Evolutionary conservation across 192 early-diverging fungal genomes (phyloP), one percentile per base, ranked within the genome.

Genomic region (Cladochytrium replicatum): DNA sequence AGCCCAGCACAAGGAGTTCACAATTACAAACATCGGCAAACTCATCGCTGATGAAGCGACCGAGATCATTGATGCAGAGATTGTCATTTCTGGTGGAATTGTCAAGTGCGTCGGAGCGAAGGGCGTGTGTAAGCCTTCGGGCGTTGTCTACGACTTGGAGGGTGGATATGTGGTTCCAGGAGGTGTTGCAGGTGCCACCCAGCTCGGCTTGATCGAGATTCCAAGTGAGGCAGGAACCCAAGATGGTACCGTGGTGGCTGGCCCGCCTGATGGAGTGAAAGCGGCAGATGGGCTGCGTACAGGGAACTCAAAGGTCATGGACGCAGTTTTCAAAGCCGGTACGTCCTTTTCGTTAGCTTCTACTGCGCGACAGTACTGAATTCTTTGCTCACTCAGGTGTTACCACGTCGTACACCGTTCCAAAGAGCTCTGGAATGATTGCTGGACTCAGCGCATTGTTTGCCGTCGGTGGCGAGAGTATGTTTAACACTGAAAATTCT

Each of bases 121-220:
- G 17, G 19, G 45, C 39, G 47, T 41, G 0, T 75, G 72, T 42
- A 28, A 30, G 9, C 23, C 23, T 4, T 41, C 43, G 26, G 68
- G 67, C 6, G 46, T 44, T 5, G 37, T 61, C 2, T 77, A 46
- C 46, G 74, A 85, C 64, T 46, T 80, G 24, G 46, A 74, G 19
- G 78, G 77, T 24, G 77, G 77, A 3, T 74, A 76, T 45, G 60
- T 82, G 13, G 53, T 78, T 32, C 79, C 79, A n/a, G n/a, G n/a
- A n/a, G n/a, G n/a, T n/a, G n/a, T 80, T 42, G 77, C 79, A 11
- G 81, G 44, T 5, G 32, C 23, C 8, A 37, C 55, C 11, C 40
- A 34, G 4, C 52, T 87, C 3, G 86, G 86, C 4, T 50, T 88
- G 27, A 55, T 66, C 13, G 86, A 87, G 54, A 87, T 88, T 54